Evolutionary conservation across 1,139 yeast genomes (phyloP), one percentile per base, ranked within the genome.

Genomic region (Diutina ranongensis): DNA sequence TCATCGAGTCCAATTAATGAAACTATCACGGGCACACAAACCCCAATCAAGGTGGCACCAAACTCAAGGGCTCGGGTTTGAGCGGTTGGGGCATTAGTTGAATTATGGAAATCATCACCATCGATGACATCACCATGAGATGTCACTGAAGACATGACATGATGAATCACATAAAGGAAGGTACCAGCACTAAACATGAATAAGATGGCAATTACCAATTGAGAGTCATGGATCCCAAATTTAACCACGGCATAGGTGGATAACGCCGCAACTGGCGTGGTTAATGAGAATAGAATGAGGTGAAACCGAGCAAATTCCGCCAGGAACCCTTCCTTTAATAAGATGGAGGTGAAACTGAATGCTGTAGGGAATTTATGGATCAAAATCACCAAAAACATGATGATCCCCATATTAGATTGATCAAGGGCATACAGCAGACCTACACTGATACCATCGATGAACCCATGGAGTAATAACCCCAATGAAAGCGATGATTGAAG

Each of bases 351-450:
- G 44, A 84, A 68, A 44, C 89, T 83, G 57, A 83, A 80, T 4
- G 87, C 72, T 0, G 92, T 82, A 0, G 94, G 94, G 3, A 83
- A 67, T 57, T 83, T 83, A 65, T 83, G 94, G 28, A 83, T 58
- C 49, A 83, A 69, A 19, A 84, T 74, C 16, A 86, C 82, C 8
- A 74, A 47, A 51, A 76, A 75, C 50, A 80, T 70, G 18, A 79
- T 55, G n/a, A 75, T 52, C 41, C 72, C 72, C 31, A 83, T 60
- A 2, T 74, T 61, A 3, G 69, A 55, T 48, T 68, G 65, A 1
- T 70, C 66, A 1, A 76, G 58, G 31, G 74, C 63, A 42, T 76
- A 69, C 0, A 84, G 69, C 0, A 85, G 75, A 0, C 89, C 88
- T 42, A 83, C 64, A 0, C 88, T 80, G n/a, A 83, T 65, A 1